Evolutionary conservation across 352 stramenopile species (phyloP), one percentile per base, ranked within the genome.

Genomic region (Pythium oligandrum): DNA sequence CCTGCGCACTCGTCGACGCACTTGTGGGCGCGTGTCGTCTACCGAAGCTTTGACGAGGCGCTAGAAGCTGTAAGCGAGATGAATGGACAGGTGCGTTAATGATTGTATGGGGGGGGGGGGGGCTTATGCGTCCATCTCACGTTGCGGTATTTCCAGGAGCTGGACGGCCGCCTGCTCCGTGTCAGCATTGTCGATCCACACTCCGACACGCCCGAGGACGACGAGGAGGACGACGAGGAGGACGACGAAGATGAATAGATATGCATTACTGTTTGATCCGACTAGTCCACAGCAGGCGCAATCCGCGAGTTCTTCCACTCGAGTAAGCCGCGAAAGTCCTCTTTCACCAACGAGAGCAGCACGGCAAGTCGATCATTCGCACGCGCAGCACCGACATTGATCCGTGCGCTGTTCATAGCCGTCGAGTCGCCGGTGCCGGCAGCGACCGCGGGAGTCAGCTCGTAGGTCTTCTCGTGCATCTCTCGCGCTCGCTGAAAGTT

Each of bases 381-480:
- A 1, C 78, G 80, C 11, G 81, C 77, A 0, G 75, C 78, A 1
- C 84, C 81, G 6, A 90, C 69, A 45, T 78, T 87, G 49, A 90
- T 78, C 0, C 80, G 78, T 10, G 82, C 70, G 8, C 70, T 76
- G 58, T 94, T 91, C 12, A 87, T 65, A 3, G 68, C 55, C 7
- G 70, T 66, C 6, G 61, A 44, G 36, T 90, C 76, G 7, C 58
- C 60, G 0, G 71, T 68, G 37, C 64, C 69, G 8, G 71, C 54
- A 6, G 66, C 67, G 39, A 85, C 62, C 8, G 65, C 73, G 31
- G 78, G 77, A 6, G 89, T 70, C 17, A 95, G 66, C 57, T 96
- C 83, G 55, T 97, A 92, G 64, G 92, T 95, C 39, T 93, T 89
- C 55, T 95, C 84, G 60, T 93, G 92, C 71, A 93, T 96, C 55